These are phyloP conservation scores for Cladophialophora bantiana DNA, from an alignment of 2,329 filamentous ascomycete genomes.

Conservation along the genomic window DNA sequence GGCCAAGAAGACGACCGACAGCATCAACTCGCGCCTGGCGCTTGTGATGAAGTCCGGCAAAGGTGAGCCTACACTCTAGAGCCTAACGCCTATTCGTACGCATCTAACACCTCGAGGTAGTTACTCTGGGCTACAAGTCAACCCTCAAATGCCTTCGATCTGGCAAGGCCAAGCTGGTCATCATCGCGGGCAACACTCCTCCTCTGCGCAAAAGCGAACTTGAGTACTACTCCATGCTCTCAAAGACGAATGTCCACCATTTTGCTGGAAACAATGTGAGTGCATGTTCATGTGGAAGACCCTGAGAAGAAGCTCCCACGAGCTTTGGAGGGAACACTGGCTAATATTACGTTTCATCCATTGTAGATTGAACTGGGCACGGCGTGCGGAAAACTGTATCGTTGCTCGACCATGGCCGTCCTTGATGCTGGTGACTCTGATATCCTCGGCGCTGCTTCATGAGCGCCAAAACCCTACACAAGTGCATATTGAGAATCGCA, in stretches of 20 bases:
- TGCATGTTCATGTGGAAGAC: constrained; percentile 56
- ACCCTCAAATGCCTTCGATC: constrained; percentile 89
- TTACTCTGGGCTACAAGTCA: constrained; percentile 89
- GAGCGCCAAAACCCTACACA: neutral
- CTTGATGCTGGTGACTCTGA: constrained; percentile 98
- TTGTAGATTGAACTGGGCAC: constrained; percentile 95
- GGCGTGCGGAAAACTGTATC: constrained; percentile 98
- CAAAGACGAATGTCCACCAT: constrained; percentile 90
- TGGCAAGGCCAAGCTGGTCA: constrained; percentile 98
- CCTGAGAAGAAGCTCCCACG: constrained; percentile 88
- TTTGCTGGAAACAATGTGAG: constrained; percentile 99
- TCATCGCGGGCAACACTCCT: constrained; percentile 94
- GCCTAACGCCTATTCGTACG: constrained; percentile 11
- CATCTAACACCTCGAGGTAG: constrained; percentile 50
- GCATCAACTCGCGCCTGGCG: constrained; percentile 74
- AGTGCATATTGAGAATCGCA: neutral
- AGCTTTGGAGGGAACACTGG: constrained; percentile 84
- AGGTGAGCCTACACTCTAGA: constrained; percentile 45
- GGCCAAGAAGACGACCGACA: constrained; percentile 81
- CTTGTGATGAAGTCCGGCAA: constrained; percentile 73
- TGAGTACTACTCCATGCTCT: constrained; percentile 66
- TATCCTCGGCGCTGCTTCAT: constrained; percentile 73
- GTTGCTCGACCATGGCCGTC: constrained; percentile 96
- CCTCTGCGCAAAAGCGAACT: constrained; percentile 98
- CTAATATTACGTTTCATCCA: constrained; percentile 32